Conservation (phyloP, 2,329 filamentous ascomycete species). For the Ciborinia camelliae region DNA sequence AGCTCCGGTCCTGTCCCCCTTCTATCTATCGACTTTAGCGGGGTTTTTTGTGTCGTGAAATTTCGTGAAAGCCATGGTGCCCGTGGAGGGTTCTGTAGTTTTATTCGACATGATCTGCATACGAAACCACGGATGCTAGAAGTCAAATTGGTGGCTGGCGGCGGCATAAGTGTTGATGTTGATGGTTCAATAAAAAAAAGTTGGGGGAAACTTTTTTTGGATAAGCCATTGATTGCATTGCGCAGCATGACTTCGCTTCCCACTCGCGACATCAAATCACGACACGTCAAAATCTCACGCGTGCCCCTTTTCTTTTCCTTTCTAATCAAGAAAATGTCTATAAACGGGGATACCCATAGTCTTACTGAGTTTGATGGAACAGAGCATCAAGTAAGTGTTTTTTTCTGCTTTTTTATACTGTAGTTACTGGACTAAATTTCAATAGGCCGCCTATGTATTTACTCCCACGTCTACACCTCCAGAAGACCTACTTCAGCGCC, state of each 20-base stretch:
- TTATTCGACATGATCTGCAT: constrained; percentile 37
- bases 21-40: constrained; percentile 15
- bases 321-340: constrained; percentile 37
- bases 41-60: constrained; percentile 22
- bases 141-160: constrained; percentile 30
- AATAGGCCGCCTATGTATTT: constrained; percentile 41
- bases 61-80: constrained; percentile 30
- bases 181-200: constrained; percentile 13
- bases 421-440: constrained; percentile 13
- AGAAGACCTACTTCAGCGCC: constrained; percentile 29
- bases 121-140: constrained; percentile 34
- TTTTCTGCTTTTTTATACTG: background rate
- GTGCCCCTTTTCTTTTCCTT: background rate
- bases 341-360: constrained; percentile 31
- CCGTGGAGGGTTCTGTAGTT: constrained; percentile 28
- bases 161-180: constrained; percentile 36
- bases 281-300: constrained; percentile 23
- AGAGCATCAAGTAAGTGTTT: constrained; percentile 36
- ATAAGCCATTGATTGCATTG: background rate
- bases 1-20: background rate
- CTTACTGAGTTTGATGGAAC: constrained; percentile 32
- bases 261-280: constrained; percentile 12
- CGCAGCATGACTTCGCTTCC: constrained; percentile 22
- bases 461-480: constrained; percentile 27
- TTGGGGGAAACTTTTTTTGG: constrained; percentile 24